These are phyloP conservation scores for Murraya paniculata DNA, from an alignment of 345 rosid genomes.

Conservation along the genomic window DNA sequence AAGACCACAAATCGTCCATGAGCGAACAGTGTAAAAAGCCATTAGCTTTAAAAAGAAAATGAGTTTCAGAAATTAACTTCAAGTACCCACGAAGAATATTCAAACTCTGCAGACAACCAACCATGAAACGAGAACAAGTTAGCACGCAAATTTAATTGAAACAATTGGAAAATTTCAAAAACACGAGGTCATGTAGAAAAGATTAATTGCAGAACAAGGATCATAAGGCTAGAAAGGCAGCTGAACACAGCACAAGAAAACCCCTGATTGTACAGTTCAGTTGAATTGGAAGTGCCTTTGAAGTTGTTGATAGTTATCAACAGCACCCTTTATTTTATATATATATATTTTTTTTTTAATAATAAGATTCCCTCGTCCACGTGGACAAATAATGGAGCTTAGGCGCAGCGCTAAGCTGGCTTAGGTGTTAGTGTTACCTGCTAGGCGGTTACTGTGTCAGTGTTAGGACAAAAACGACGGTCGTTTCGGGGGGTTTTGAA, in stretches of 20 bases:
- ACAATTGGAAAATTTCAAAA: not conserved
- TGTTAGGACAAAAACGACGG: not conserved
- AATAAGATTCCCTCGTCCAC: not conserved
- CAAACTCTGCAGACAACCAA: constrained; percentile 10
- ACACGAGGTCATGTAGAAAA: not conserved
- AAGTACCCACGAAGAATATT: not conserved
- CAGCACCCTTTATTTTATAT: not conserved
- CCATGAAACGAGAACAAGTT: not conserved
- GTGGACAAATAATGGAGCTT: not conserved
- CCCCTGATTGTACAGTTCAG: constrained; percentile 18
- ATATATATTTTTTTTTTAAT: no score
- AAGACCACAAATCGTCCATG: constrained; percentile 53
- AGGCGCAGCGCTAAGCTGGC: not conserved
- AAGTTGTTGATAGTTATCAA: not conserved
- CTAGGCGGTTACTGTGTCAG: no score
- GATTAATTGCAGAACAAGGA: not conserved
- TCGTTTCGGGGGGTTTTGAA: not conserved
- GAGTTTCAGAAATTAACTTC: not conserved
- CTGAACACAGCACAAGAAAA: not conserved
- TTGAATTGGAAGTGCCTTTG: not conserved
- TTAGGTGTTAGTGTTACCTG: no score
- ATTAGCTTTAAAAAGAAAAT: constrained; percentile 5
- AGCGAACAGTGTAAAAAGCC: constrained; percentile 28
- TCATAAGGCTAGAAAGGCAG: not conserved
- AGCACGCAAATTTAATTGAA: constrained; percentile 3